Conservation (phyloP, 495 filamentous ascomycete species). For the Penicillium daleae region DNA sequence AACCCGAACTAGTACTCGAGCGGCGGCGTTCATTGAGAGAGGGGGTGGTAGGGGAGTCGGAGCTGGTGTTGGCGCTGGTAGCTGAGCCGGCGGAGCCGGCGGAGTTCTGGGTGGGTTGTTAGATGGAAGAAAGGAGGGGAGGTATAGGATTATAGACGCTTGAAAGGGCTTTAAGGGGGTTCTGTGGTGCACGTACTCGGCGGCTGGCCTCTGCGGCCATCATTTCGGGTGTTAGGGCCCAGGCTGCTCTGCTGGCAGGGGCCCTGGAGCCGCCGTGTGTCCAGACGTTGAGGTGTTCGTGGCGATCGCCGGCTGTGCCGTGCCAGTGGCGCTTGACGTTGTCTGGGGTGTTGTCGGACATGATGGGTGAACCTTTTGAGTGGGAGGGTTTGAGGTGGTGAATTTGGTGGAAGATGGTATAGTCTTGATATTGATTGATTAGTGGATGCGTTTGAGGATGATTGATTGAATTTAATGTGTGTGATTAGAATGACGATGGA, state of each 20-base stretch:
- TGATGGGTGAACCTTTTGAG: constrained; percentile 7
- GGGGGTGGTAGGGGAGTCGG: constrained; percentile 17
- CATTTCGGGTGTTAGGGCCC: constrained; percentile 30
- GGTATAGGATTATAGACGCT: not conserved
- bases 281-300: constrained; percentile 52
- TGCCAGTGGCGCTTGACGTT: constrained; percentile 44
- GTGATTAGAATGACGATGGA: not conserved
- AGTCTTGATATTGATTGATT: not conserved
- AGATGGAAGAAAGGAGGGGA: not conserved
- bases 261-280: constrained; percentile 40
- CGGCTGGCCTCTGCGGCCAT: constrained; percentile 12
- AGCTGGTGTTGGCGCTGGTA: constrained; percentile 4
- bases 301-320: constrained; percentile 41
- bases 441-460: not conserved
- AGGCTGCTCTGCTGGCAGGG: constrained; percentile 30
- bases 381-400: not conserved
- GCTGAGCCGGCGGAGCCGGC: constrained; percentile 28
- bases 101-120: constrained; percentile 25
- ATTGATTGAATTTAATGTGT: not conserved
- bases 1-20: constrained; percentile 38
- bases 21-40: constrained; percentile 34
- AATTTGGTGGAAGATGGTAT: not conserved
- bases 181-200: constrained; percentile 23
- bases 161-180: not conserved
- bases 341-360: constrained; percentile 32